Percentiles rank a stretch among this genome's conserved stretches.
Evolutionary conservation across 1,284 basidiomycete genomes (phyloP).

Genomic region (Fomitopsis palustris): DNA sequence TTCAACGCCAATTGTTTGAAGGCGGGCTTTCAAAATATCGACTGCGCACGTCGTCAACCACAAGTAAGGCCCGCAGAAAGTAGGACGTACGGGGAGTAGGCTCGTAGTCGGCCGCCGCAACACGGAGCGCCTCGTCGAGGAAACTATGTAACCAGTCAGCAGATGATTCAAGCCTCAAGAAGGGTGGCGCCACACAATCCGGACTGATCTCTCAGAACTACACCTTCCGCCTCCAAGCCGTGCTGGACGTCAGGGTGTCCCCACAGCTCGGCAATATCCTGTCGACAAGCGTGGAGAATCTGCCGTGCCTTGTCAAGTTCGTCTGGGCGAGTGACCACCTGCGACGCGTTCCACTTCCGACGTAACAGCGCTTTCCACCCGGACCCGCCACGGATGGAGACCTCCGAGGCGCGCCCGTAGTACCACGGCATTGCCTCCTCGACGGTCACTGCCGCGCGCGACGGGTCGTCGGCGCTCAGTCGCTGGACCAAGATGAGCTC

Average conservation of each 20-base stretch:
- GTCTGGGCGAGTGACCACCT: slow-evolving; percentile 14
- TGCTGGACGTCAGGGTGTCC: slow-evolving; percentile 38
- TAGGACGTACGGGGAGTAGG: slow-evolving; percentile 42
- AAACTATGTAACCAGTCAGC: slow-evolving; percentile 39
- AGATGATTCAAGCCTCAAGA: neutral
- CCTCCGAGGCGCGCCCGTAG: slow-evolving; percentile 42
- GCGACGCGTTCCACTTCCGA: slow-evolving; percentile 5
- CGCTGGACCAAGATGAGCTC: slow-evolving; percentile 41
- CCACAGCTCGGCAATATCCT: slow-evolving; percentile 53
- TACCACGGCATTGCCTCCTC: slow-evolving; percentile 23
- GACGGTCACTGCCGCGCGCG: slow-evolving; percentile 5
- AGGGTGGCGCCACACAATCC: slow-evolving; percentile 48
- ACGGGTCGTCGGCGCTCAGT: slow-evolving; percentile 20
- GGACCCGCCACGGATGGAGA: slow-evolving; percentile 42
- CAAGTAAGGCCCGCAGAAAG: slow-evolving; percentile 5
- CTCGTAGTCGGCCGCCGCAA: slow-evolving; percentile 45
- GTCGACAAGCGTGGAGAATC: slow-evolving; percentile 48
- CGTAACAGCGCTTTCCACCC: slow-evolving; percentile 41
- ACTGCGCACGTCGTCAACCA: slow-evolving; percentile 29
- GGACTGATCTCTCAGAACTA: slow-evolving; percentile 50
- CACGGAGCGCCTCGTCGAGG: slow-evolving; percentile 47
- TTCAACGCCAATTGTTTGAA: slow-evolving; percentile 58
- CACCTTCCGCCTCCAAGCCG: slow-evolving; percentile 37
- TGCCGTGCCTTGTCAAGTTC: slow-evolving; percentile 39
- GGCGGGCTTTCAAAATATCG: slow-evolving; percentile 57